A percentile compares a stretch with the other conserved stretches of the same genome.
phyloP scores from a whole-genome alignment of 192 early-diverging fungal genomes.

The Linderina pennispora region DNA sequence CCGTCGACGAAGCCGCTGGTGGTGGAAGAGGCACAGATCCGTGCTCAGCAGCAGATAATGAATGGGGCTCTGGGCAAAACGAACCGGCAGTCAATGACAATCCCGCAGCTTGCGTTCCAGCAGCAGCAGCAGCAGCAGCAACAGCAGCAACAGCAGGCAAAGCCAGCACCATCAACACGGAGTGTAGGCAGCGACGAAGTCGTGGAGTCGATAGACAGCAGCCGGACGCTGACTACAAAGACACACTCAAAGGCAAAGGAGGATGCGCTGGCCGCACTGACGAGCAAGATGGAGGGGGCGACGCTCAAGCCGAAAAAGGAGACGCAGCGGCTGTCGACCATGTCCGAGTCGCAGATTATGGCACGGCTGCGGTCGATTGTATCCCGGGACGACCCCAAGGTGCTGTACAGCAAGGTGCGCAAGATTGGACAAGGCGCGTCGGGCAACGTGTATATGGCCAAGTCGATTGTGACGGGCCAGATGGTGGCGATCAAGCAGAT shows the following conservation, averaged over 20 bases:
- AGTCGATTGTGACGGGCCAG: constrained; percentile 59
- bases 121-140: constrained; percentile 1
- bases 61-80: constrained; percentile 17
- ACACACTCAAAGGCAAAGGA: constrained; percentile 48
- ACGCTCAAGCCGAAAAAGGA: constrained; percentile 58
- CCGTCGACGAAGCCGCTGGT: constrained; percentile 41
- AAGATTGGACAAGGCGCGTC: constrained; percentile 98
- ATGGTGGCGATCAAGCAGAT: constrained; percentile 94
- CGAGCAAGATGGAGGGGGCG: constrained; percentile 39
- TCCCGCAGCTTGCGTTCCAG: constrained; percentile 20
- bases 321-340: constrained; percentile 75
- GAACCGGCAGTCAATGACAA: constrained; percentile 17
- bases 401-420: constrained; percentile 88
- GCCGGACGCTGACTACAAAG: constrained; percentile 40
- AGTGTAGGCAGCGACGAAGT: constrained; percentile 9
- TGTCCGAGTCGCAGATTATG: constrained; percentile 94
- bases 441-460: constrained; percentile 96
- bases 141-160: constrained; percentile 2
- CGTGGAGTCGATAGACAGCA: too few species aligned
- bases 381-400: constrained; percentile 83
- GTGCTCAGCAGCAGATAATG: constrained; percentile 15
- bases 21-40: constrained; percentile 45
- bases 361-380: constrained; percentile 85
- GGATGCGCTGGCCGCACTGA: constrained; percentile 48
- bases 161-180: constrained; percentile 18